phyloP scores from a whole-genome alignment of 257 asterid genomes.

The Cynanchum wilfordii region DNA sequence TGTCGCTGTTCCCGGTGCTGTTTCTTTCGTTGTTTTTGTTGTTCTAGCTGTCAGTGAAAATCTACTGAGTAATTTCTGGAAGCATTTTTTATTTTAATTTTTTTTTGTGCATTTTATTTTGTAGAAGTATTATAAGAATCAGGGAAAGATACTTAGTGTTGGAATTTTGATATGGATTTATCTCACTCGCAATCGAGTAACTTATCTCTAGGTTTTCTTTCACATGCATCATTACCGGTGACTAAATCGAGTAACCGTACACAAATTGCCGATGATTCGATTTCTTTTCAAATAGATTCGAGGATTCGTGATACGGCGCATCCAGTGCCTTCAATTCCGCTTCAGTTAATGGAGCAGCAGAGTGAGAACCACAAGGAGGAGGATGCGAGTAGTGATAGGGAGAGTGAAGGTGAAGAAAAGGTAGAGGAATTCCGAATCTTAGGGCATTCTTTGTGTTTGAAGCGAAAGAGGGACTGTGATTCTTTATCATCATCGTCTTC shows the following conservation, averaged over 20 bases:
- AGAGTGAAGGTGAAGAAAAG: conserved; percentile 22
- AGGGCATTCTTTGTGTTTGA: conserved; percentile 38
- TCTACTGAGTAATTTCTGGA: background rate
- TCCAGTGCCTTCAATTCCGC: conserved; percentile 49
- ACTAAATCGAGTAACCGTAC: conserved; percentile 25
- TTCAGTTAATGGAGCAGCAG: conserved; percentile 58
- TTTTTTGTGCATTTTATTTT: conserved; percentile 14
- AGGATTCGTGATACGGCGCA: conserved; percentile 32
- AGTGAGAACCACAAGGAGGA: conserved; percentile 11
- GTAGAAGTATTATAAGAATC: background rate
- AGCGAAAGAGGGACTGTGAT: conserved; percentile 28
- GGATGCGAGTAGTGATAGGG: conserved; percentile 7
- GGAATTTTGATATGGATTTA: conserved; percentile 10
- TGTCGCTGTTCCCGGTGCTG: background rate
- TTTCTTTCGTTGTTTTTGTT: conserved; percentile 4
- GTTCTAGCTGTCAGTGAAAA: conserved; percentile 7
- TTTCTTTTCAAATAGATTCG: conserved; percentile 62
- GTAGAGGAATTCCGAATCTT: conserved; percentile 34
- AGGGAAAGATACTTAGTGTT: background rate
- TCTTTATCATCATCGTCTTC: conserved; percentile 26
- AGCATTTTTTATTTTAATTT: too few relatives aligned
- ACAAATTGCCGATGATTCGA: conserved; percentile 43
- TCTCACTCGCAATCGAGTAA: conserved; percentile 21
- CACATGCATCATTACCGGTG: conserved; percentile 41
- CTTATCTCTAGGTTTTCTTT: conserved; percentile 55